Percentiles rank a stretch among this genome's conserved stretches.
These are phyloP conservation scores for Tephrocybe sp. DNA, from an alignment of 768 basidiomycete genomes.

Conservation along the genomic window DNA sequence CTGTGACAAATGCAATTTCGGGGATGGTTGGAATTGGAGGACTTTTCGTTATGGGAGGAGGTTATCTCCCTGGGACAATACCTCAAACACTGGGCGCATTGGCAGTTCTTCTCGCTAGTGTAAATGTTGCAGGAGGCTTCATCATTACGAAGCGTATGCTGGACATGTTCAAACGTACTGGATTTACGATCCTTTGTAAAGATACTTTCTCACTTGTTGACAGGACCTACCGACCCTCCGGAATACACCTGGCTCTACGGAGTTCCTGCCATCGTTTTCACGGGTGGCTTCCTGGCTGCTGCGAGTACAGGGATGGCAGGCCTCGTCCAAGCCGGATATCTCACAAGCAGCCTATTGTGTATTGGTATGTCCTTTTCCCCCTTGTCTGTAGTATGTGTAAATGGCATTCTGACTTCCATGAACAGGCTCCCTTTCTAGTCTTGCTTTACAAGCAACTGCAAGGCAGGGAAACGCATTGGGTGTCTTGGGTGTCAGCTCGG, in stretches of 20 bases:
- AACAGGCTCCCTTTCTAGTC: slow-evolving; percentile 73
- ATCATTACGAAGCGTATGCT: slow-evolving; percentile 91
- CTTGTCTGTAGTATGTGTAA: neutral
- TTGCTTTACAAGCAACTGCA: slow-evolving; percentile 78
- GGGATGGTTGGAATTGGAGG: slow-evolving; percentile 63
- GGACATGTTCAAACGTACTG: slow-evolving; percentile 85
- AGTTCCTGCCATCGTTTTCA: slow-evolving; percentile 77
- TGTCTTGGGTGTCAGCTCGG: slow-evolving; percentile 79
- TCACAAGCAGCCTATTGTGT: slow-evolving; percentile 83
- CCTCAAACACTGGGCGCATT: slow-evolving; percentile 78
- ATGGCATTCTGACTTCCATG: neutral
- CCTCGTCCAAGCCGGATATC: slow-evolving; percentile 84
- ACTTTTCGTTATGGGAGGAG: slow-evolving; percentile 89
- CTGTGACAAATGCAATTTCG: slow-evolving; percentile 86
- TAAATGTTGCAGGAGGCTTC: slow-evolving; percentile 88
- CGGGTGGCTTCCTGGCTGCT: slow-evolving; percentile 78
- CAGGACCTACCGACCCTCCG: slow-evolving; percentile 80
- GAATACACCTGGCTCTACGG: slow-evolving; percentile 85
- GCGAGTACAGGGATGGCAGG: slow-evolving; percentile 84
- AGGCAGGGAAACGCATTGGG: slow-evolving; percentile 89
- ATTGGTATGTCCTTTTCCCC: slow-evolving; percentile 50
- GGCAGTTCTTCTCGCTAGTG: slow-evolving; percentile 83
- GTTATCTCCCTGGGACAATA: slow-evolving; percentile 76
- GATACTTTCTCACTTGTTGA: slow-evolving; percentile 3
- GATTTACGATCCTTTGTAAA: neutral